Evolutionary conservation across 805 yeast species (phyloP).

Genomic region (Suhomyces faveliae): DNA sequence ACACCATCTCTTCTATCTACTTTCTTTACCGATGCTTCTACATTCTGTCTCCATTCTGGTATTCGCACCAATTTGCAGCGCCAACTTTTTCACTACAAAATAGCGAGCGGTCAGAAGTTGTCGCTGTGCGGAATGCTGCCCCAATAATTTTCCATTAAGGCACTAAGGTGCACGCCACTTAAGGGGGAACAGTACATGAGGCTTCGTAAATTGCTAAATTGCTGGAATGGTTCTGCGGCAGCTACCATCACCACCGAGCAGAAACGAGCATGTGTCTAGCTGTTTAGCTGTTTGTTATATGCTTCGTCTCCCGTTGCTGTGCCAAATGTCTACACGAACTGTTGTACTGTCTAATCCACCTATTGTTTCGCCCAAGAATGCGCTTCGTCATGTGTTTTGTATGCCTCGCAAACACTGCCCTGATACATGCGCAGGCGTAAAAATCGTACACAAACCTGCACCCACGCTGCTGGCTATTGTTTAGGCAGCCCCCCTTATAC

Average conservation of each 20-base stretch:
- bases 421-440: conserved; percentile 1
- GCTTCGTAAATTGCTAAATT: background rate
- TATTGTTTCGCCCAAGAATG: background rate
- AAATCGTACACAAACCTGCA: conserved; percentile 2
- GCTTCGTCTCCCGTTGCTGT: background rate
- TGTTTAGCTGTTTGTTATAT: background rate
- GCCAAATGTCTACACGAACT: background rate
- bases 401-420: background rate
- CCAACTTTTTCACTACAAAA: background rate
- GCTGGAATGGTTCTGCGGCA: background rate
- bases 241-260: background rate
- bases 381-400: background rate
- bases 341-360: background rate
- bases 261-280: background rate
- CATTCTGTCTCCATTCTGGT: background rate
- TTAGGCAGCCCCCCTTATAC: conserved; percentile 3
- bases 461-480: conserved; percentile 3
- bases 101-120: background rate
- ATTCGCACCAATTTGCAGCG: background rate
- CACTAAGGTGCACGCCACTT: background rate
- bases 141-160: no score
- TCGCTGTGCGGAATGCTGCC: conserved; percentile 1
- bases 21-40: background rate
- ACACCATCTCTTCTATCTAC: conserved; percentile 25
- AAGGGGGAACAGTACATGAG: background rate